A percentile compares a stretch with the other conserved stretches of the same genome.
These are phyloP conservation scores for Monosporozyma aquatica DNA, from an alignment of 805 yeast species.

Conservation along the genomic window DNA sequence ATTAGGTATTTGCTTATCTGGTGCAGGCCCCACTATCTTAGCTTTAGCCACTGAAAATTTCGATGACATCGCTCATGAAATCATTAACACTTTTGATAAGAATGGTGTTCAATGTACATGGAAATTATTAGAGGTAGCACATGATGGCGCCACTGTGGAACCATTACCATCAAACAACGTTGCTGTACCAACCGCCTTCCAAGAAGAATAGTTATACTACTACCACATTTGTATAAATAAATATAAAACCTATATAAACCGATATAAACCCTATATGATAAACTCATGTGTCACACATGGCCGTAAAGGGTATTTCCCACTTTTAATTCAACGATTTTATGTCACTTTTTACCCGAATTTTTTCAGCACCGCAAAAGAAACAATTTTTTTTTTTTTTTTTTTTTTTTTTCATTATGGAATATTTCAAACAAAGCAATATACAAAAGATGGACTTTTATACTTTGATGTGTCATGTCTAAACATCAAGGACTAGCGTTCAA, in stretches of 20 bases:
- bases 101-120: conserved; percentile 67
- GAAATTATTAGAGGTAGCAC: conserved; percentile 78
- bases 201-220: not conserved
- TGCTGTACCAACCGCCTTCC: not conserved
- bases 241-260: not conserved
- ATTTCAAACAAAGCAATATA: not conserved
- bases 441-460: not conserved
- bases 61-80: conserved; percentile 71
- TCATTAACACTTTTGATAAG: conserved; percentile 56
- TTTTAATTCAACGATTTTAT: not conserved
- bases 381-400: not conserved
- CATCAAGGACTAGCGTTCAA: too few species aligned
- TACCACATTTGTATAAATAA: not conserved
- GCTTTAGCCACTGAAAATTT: conserved; percentile 87
- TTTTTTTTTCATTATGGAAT: not conserved
- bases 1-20: conserved; percentile 89
- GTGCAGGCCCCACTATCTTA: conserved; percentile 96
- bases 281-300: too few species aligned
- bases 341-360: not conserved
- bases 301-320: too few species aligned
- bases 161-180: not conserved
- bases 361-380: too few species aligned
- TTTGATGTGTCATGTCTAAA: too few species aligned
- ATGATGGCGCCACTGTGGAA: conserved; percentile 68
- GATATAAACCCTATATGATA: too few species aligned